These are phyloP conservation scores for Paxillus ammoniavirescens DNA, from an alignment of 768 basidiomycete species.

Conservation along the genomic window DNA sequence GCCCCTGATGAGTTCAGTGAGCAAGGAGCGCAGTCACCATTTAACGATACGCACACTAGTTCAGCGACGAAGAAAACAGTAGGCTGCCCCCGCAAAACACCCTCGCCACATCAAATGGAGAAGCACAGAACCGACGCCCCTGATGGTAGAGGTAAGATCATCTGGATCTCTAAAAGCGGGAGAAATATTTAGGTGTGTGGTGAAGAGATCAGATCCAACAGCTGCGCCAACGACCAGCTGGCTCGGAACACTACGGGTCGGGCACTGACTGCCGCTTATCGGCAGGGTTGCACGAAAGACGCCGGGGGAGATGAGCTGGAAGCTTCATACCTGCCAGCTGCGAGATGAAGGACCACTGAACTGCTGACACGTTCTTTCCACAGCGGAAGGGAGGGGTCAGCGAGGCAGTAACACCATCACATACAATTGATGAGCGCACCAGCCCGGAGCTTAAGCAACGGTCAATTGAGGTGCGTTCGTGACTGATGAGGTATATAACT, in stretches of 20 bases:
- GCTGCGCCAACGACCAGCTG: conserved; percentile 19
- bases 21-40: neutral
- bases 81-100: neutral
- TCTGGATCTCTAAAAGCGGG: conserved; percentile 7
- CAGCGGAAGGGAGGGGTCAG: conserved; percentile 12
- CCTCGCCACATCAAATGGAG: neutral
- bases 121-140: neutral
- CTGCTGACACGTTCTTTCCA: conserved; percentile 14
- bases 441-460: conserved; percentile 27
- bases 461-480: conserved; percentile 7
- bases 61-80: neutral
- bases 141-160: conserved; percentile 1
- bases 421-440: conserved; percentile 12
- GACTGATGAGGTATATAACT: conserved; percentile 10
- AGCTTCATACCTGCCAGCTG: conserved; percentile 6
- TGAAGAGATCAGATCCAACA: conserved; percentile 22
- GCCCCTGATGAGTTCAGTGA: conserved; percentile 15
- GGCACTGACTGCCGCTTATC: conserved; percentile 1
- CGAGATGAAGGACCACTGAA: conserved; percentile 5
- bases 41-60: neutral
- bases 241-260: conserved; percentile 9
- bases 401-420: conserved; percentile 20
- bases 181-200: conserved; percentile 11
- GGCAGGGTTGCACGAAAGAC: conserved; percentile 6
- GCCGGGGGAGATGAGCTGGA: conserved; percentile 9